Percentiles rank a stretch among this genome's conserved stretches.
phyloP scores from a whole-genome alignment of 345 rosid genomes.

The Cardiospermum halicacabum region DNA sequence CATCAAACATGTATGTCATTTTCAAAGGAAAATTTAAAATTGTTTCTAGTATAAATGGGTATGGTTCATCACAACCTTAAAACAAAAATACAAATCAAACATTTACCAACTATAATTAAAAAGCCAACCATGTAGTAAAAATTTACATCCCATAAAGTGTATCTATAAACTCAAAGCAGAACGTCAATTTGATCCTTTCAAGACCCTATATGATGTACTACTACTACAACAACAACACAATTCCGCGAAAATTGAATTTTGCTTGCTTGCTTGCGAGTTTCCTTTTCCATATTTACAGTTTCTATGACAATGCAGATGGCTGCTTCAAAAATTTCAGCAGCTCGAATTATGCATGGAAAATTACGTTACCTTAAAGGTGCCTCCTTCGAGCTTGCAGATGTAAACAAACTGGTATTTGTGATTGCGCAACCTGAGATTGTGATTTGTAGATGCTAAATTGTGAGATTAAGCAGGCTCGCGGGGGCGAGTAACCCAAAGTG shows the following conservation, averaged over 20 bases:
- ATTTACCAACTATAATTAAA: not conserved
- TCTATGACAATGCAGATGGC: conserved; percentile 20
- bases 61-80: not conserved
- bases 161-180: conserved; percentile 6
- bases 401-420: conserved; percentile 2
- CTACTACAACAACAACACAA: conserved; percentile 7
- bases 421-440: not conserved
- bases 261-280: conserved; percentile 14
- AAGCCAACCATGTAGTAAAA: not conserved
- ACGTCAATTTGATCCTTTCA: conserved; percentile 1
- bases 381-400: conserved; percentile 17
- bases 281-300: conserved; percentile 22
- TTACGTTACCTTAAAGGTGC: conserved; percentile 14
- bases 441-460: not conserved
- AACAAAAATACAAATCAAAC: not conserved
- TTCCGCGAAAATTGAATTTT: conserved; percentile 11
- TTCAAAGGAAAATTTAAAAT: too few species aligned
- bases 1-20: too few species aligned
- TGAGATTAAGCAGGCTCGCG: conserved; percentile 45
- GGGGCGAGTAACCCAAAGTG: conserved; percentile 54
- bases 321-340: conserved; percentile 40
- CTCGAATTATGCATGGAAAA: conserved; percentile 21
- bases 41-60: not conserved
- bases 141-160: conserved; percentile 22
- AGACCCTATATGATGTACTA: conserved; percentile 5